Evolutionary conservation across 345 rosid genomes (phyloP).

Genomic region (Balakata baccata): DNA sequence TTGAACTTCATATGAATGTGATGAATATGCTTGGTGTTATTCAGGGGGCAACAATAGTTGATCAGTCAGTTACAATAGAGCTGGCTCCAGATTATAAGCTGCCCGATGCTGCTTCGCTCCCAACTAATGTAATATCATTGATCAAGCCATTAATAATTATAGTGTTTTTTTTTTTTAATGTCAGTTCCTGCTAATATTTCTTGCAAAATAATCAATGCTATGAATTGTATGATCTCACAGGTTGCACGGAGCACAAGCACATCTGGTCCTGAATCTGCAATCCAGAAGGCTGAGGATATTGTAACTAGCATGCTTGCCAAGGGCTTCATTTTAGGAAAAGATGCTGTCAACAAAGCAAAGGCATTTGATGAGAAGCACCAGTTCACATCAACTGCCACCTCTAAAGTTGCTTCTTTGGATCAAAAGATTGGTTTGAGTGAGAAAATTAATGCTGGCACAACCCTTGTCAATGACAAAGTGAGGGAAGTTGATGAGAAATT

Average conservation of each 20-base stretch:
- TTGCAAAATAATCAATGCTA: not conserved
- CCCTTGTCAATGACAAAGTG: constrained; percentile 21
- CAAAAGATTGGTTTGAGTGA: constrained; percentile 27
- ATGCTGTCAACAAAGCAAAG: constrained; percentile 26
- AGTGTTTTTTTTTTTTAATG: not conserved
- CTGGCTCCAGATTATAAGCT: constrained; percentile 19
- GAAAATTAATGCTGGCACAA: constrained; percentile 24
- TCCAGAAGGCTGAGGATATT: constrained; percentile 35
- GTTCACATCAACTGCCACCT: constrained; percentile 23
- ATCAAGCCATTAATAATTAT: not conserved
- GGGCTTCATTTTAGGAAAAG: constrained; percentile 30
- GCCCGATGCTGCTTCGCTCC: constrained; percentile 18
- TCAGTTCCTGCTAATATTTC: not conserved
- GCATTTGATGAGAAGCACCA: constrained; percentile 28
- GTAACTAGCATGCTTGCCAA: constrained; percentile 31
- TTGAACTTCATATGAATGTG: not conserved
- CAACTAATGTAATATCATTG: constrained; percentile 21
- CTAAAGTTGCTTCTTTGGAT: constrained; percentile 23
- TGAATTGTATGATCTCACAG: constrained; percentile 30
- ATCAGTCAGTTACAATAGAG: constrained; percentile 30
- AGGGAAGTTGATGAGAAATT: constrained; percentile 29
- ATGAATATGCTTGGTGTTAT: not conserved
- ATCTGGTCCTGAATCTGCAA: constrained; percentile 23
- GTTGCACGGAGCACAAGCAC: constrained; percentile 30
- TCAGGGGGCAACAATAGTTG: constrained; percentile 33